phyloP scores from a whole-genome alignment of 495 filamentous ascomycete species.

The Penicillium coprophilum region DNA sequence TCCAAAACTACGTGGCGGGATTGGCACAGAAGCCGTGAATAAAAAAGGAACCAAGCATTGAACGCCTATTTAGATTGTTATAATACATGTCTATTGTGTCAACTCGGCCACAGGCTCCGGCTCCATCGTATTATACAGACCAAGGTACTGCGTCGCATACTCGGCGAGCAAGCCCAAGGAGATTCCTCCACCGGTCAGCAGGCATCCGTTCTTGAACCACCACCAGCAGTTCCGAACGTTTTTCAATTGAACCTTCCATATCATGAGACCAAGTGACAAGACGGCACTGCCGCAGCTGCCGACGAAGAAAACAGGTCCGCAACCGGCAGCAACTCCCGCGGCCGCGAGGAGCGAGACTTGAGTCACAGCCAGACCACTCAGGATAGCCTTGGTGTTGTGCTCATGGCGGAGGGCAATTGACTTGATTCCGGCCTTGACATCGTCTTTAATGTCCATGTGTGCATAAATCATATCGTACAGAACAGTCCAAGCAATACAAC shows the following conservation, averaged over 20 bases:
- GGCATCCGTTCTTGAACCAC: constrained; percentile 85
- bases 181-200: constrained; percentile 68
- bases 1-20: constrained; percentile 44
- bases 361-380: constrained; percentile 69
- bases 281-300: constrained; percentile 83
- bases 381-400: constrained; percentile 78
- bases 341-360: constrained; percentile 80
- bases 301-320: constrained; percentile 81
- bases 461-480: constrained; percentile 99
- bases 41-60: neutral
- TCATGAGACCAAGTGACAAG: constrained; percentile 78
- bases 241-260: constrained; percentile 81
- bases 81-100: constrained; percentile 14
- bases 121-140: constrained; percentile 27
- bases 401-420: constrained; percentile 90
- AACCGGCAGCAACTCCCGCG: constrained; percentile 70
- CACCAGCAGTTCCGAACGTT: constrained; percentile 88
- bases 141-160: constrained; percentile 48
- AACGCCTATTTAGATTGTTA: constrained; percentile 1
- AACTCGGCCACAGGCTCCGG: constrained; percentile 7
- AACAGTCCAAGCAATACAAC: constrained; percentile 90
- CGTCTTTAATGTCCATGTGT: constrained; percentile 97
- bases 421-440: constrained; percentile 90
- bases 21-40: neutral
- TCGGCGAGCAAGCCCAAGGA: constrained; percentile 62